Base-by-base conservation (phyloP, 495 filamentous ascomycete species). In the Terfezia claveryi region DNA sequence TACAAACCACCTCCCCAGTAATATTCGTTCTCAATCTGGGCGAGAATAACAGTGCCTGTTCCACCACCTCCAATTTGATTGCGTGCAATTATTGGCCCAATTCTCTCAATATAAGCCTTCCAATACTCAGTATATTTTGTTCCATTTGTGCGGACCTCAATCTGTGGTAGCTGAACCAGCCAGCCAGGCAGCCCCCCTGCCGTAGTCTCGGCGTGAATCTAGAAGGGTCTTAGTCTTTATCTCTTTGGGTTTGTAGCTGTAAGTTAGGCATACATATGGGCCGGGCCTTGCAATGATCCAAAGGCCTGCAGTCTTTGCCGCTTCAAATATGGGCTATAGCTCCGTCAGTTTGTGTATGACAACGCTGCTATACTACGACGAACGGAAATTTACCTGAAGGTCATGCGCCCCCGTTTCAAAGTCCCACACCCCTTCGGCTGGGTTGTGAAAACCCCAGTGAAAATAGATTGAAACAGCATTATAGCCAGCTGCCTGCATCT, bases 1-100 rank as follows among this genome's bases (percentile, higher is more conserved):
- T 56, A 16, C 68, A 69, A 52, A 62, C 66, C 50, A 64, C 68
- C n/a, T 62, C 70, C 59, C 14, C 23, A 8, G 66, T 57, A 51
- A 51, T 63, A 56, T 32, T 64, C 62, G n/a, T 64, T 64, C 44
- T 64, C 62, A 10, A 64, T 58, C 37, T 64, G 62, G n/a, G 58
- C 56, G 10, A 64, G 23, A 37, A 64, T 64, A 10, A 61, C 61
- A 36, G 62, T 54, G 1, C 56, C 62, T 0, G 49, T 57, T 17
- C 55, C 55, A 27, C 51, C n/a, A 14, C 17, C 8, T 0, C 54
- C 59, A 23, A 61, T 49, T 32, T 61, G 55, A 50, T 64, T 64
- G 8, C 38, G 46, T 50, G 62, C 58, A 32, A 64, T 59, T 23
- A 62, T 62, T 9, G 52, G 55, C 1, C 62, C 58, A 50, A 64